These are phyloP conservation scores for Salvia sclarea DNA, from an alignment of 305 asterid genomes.

Conservation along the genomic window DNA sequence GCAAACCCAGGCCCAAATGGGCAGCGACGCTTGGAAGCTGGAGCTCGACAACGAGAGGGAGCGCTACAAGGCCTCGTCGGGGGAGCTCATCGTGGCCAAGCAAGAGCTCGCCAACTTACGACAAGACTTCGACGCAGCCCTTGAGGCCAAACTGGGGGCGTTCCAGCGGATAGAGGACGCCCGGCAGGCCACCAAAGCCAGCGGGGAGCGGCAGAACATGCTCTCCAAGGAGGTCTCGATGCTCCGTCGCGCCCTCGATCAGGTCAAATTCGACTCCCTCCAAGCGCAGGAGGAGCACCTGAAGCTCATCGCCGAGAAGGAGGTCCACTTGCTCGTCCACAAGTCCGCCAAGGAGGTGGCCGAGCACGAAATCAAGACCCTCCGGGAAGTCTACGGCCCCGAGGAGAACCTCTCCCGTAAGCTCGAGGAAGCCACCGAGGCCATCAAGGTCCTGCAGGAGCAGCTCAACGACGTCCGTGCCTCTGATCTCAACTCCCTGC, in stretches of 20 bases:
- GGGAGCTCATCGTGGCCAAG: constrained; percentile 58
- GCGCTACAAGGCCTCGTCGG: constrained; percentile 60
- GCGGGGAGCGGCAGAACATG: constrained; percentile 42
- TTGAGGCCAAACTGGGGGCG: constrained; percentile 66
- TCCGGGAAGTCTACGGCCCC: constrained; percentile 47
- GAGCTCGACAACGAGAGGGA: constrained; percentile 64
- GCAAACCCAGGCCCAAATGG: constrained; percentile 46
- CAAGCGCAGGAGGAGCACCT: constrained; percentile 63
- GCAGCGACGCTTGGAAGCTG: constrained; percentile 60
- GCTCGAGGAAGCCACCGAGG: constrained; percentile 63
- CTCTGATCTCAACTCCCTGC: constrained; percentile 46
- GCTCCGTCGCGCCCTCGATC: constrained; percentile 46
- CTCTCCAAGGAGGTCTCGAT: constrained; percentile 53
- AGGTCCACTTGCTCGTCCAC: constrained; percentile 52
- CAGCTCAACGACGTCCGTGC: constrained; percentile 57
- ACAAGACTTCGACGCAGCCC: constrained; percentile 75
- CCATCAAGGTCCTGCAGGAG: constrained; percentile 52
- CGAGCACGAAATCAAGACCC: constrained; percentile 41
- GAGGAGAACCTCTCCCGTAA: constrained; percentile 48
- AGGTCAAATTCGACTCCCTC: constrained; percentile 54
- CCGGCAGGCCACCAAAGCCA: constrained; percentile 41
- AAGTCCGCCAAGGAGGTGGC: constrained; percentile 55
- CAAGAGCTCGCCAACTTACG: constrained; percentile 75
- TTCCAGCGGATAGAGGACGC: constrained; percentile 70
- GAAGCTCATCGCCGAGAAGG: constrained; percentile 57